Evolutionary conservation across 306 rosid species (phyloP), one percentile per base, ranked within the genome.

Genomic region (Pyrus pyrifolia): DNA sequence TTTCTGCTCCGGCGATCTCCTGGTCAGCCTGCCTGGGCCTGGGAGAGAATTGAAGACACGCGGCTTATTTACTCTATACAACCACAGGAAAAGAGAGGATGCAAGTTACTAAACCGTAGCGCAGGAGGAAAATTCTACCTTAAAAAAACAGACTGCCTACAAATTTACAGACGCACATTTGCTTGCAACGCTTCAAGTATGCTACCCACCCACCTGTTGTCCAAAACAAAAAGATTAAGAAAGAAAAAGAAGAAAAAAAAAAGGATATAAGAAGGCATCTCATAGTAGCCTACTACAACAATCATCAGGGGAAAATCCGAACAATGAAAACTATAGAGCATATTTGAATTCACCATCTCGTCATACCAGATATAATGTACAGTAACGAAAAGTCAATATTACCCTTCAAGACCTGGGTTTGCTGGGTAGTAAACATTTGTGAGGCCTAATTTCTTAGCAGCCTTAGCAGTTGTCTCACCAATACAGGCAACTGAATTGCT

Each of bases 321-420:
- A 58, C 15, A 49, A 49, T 5, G 55, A 49, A 15, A 49, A 49
- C 21, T 2, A 17, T 15, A 17, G 8, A 17, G 21, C 18, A 15
- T 2, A 4, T 49, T 49, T 49, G 55, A 49, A 49, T 49, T 49
- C 21, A 49, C 55, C 21, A 49, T 49, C 55, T 49, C 3, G 0
- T 49, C 55, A 49, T 6, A 49, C 18, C 21, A 6, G 55, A 49
- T 31, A 30, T 31, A 30, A 67, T 1, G 21, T n/a, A 38, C 11
- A 21, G 63, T 71, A 80, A 42, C 74, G 19, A 40, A 66, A 62
- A 30, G 80, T 3, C 19, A 64, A 64, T 33, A 79, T 86, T 91
- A 92, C 99, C 99, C 98, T 82, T 96, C 98, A 76, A 96, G 85
- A 76, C 99, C 98, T 8, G 98, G 98, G 68, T 89, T 87, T 57